Evolutionary conservation across 2,329 filamentous ascomycete species (phyloP).

Genomic region (Dryadomyces quercus-mongolicae): DNA sequence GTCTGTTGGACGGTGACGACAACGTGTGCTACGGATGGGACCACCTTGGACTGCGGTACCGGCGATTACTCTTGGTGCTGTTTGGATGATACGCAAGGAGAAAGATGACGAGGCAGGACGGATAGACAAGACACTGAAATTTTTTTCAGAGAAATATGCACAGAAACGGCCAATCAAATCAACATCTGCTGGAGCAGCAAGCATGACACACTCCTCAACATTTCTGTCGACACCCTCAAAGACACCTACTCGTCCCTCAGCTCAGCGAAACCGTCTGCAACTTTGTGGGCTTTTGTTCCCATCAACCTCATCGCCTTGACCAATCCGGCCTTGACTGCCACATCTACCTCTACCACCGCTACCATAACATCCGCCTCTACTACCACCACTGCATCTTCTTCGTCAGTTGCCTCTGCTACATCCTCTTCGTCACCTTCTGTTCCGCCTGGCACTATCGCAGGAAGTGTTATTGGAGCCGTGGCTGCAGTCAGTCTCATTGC

Average conservation of each 20-base stretch:
- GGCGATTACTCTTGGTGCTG: constrained; percentile 11
- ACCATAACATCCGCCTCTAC: not conserved
- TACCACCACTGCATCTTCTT: not conserved
- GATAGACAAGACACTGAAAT: not conserved
- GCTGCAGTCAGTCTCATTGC: not conserved
- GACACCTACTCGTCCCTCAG: constrained; percentile 10
- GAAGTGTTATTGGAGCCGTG: not conserved
- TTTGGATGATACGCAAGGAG: constrained; percentile 3
- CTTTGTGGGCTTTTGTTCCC: constrained; percentile 8
- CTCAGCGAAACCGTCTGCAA: constrained; percentile 8
- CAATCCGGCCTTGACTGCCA: not conserved
- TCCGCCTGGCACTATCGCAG: not conserved
- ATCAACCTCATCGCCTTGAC: constrained; percentile 3
- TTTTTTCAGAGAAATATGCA: constrained; percentile 9
- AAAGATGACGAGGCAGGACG: not conserved
- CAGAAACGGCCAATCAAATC: constrained; percentile 7
- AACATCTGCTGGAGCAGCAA: constrained; percentile 12
- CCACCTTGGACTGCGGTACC: constrained; percentile 10
- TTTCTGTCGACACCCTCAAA: constrained; percentile 7
- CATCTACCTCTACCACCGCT: not conserved
- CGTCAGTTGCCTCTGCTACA: too few species aligned
- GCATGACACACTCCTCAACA: constrained; percentile 11
- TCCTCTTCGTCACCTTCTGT: not conserved
- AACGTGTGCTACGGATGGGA: constrained; percentile 9
- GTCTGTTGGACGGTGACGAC: constrained; percentile 10